Conservation (phyloP, 2,329 filamentous ascomycete genomes). For the Cryphonectria radicalis region DNA sequence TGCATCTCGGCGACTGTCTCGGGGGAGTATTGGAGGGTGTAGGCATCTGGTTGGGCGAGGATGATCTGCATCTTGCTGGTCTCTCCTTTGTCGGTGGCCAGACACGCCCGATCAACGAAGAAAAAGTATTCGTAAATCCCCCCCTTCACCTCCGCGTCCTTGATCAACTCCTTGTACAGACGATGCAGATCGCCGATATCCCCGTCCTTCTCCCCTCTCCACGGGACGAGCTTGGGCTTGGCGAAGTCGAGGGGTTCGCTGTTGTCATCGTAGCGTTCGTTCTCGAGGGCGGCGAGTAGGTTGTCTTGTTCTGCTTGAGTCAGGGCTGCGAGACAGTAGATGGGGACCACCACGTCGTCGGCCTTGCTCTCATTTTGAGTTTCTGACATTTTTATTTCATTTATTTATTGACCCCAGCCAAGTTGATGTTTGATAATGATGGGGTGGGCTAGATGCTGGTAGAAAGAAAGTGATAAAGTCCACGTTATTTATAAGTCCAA, state of each 20-base stretch:
- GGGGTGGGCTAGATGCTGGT: background rate
- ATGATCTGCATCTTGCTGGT: background rate
- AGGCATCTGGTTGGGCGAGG: background rate
- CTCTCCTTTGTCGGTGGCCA: background rate
- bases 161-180: background rate
- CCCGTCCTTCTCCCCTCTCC: background rate
- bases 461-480: background rate
- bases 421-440: background rate
- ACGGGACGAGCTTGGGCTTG: background rate
- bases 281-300: background rate
- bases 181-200: background rate
- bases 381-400: background rate
- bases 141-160: background rate
- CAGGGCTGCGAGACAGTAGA: background rate
- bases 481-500: background rate
- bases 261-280: background rate
- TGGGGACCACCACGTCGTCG: background rate
- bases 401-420: background rate
- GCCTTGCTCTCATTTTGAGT: background rate
- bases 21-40: background rate
- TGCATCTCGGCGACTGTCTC: background rate
- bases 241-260: background rate
- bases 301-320: background rate
- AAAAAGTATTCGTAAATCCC: background rate
- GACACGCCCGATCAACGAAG: constrained; percentile 2